These are phyloP conservation scores for Thinopyrum elongatum DNA, from an alignment of 176 grass and related monocot genomes.

Conservation along the genomic window DNA sequence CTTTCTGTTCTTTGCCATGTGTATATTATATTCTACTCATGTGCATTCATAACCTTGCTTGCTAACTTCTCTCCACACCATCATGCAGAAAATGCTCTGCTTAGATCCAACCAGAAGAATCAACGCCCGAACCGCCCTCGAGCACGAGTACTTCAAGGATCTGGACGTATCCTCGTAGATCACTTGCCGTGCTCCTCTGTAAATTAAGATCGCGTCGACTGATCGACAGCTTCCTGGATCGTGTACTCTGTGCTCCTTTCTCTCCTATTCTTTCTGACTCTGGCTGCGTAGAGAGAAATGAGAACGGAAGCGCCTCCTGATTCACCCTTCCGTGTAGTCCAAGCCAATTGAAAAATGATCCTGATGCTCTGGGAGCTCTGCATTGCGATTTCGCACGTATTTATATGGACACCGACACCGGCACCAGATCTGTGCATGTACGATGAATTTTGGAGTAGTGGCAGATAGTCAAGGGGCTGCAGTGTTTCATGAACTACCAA, in stretches of 20 bases:
- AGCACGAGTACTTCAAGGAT: slow-evolving; percentile 77
- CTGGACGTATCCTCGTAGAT: slow-evolving; percentile 39
- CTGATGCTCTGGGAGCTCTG: background rate
- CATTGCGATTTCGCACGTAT: background rate
- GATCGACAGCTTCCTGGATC: background rate
- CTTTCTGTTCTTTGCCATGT: background rate
- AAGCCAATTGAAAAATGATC: background rate
- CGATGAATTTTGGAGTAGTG: slow-evolving; percentile 11
- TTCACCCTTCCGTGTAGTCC: background rate
- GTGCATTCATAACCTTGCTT: background rate
- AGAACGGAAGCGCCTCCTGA: background rate
- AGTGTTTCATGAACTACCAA: background rate
- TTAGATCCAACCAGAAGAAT: slow-evolving; percentile 79
- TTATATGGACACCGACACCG: background rate
- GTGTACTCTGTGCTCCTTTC: background rate
- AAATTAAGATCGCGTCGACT: slow-evolving; percentile 32
- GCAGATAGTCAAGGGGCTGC: background rate
- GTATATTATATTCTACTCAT: background rate
- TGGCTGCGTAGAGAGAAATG: slow-evolving; percentile 25
- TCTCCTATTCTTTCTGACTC: background rate
- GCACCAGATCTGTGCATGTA: background rate
- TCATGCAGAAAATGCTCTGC: slow-evolving; percentile 70
- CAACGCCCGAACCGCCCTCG: slow-evolving; percentile 50
- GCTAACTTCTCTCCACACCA: background rate
- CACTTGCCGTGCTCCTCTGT: background rate